Percentiles rank a stretch among this genome's conserved stretches.
Evolutionary conservation across 176 grass and related monocot genomes (phyloP).

Genomic region (Echinochloa phyllopogon): DNA sequence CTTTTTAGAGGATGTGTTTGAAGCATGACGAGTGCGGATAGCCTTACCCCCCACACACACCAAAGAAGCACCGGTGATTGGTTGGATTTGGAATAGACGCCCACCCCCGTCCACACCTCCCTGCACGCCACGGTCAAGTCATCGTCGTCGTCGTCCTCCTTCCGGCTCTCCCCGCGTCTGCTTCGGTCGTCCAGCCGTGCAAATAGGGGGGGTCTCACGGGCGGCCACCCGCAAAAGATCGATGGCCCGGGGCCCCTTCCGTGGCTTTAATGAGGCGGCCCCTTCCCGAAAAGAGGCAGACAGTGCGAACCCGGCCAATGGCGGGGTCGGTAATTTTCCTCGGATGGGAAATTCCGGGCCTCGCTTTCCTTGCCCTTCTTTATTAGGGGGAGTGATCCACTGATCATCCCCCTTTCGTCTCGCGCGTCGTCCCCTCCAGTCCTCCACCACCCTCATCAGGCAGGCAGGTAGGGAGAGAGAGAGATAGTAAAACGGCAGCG

Average conservation of each 20-base stretch:
- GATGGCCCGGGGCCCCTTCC: too few species aligned
- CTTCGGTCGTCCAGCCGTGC: not conserved
- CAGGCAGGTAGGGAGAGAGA: too few species aligned
- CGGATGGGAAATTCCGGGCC: slow-evolving; percentile 20
- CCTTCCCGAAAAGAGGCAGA: slow-evolving; percentile 38
- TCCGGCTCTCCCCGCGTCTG: not conserved
- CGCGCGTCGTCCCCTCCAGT: not conserved
- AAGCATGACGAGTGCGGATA: too few species aligned
- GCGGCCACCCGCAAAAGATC: slow-evolving; percentile 2
- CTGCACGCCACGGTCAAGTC: not conserved
- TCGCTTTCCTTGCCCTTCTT: not conserved
- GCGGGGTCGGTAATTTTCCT: slow-evolving; percentile 11
- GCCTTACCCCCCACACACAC: too few species aligned
- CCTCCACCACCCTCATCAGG: too few species aligned
- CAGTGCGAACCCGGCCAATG: slow-evolving; percentile 31
- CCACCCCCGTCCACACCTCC: too few species aligned
- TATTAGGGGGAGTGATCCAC: not conserved
- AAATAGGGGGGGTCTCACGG: not conserved
- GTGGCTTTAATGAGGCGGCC: slow-evolving; percentile 9
- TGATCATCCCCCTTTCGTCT: not conserved
- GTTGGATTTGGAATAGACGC: not conserved
- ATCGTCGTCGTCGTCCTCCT: not conserved
- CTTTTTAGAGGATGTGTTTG: too few species aligned
- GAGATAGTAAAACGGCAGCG: slow-evolving; percentile 2
- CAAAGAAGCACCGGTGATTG: not conserved